Conservation (phyloP, 1,284 basidiomycete genomes). For the Pseudozyma sp. region DNA sequence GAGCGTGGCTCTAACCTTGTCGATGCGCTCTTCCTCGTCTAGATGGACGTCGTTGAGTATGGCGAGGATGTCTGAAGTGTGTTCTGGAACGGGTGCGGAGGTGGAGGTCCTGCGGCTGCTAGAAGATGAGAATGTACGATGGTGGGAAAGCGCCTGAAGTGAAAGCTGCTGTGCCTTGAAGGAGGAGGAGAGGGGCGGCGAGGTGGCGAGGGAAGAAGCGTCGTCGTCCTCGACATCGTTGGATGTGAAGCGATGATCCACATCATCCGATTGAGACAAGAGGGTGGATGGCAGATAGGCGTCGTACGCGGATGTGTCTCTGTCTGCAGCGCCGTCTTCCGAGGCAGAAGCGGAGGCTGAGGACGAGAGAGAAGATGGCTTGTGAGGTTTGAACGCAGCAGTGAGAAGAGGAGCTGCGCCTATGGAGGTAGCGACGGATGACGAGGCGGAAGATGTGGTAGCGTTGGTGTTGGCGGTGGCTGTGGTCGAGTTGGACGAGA, state of each 20-base stretch:
- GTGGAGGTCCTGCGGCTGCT: constrained; percentile 41
- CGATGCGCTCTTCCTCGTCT: constrained; percentile 60
- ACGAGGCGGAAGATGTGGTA: constrained; percentile 14
- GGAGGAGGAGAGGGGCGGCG: constrained; percentile 47
- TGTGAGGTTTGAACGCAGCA: constrained; percentile 46
- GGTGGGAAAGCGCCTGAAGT: constrained; percentile 41
- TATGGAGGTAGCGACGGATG: constrained; percentile 16
- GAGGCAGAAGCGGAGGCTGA: constrained; percentile 54
- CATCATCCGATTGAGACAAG: constrained; percentile 12
- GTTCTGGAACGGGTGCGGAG: constrained; percentile 26
- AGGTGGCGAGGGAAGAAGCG: constrained; percentile 32
- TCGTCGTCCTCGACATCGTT: constrained; percentile 26
- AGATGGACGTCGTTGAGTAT: constrained; percentile 47
- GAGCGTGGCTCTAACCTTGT: constrained; percentile 53
- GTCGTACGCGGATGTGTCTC: constrained; percentile 19
- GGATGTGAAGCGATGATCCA: not conserved
- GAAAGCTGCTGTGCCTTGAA: constrained; percentile 53
- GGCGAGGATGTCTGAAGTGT: constrained; percentile 42
- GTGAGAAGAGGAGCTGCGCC: constrained; percentile 31
- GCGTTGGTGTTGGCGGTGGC: constrained; percentile 25
- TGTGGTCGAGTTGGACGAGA: constrained; percentile 22
- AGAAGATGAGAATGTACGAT: constrained; percentile 27
- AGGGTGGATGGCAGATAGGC: constrained; percentile 28
- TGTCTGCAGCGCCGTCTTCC: constrained; percentile 38
- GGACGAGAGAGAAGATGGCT: constrained; percentile 51